Base-by-base conservation (phyloP, 2,329 filamentous ascomycete genomes). In the Hymenoscyphus salicellus region DNA sequence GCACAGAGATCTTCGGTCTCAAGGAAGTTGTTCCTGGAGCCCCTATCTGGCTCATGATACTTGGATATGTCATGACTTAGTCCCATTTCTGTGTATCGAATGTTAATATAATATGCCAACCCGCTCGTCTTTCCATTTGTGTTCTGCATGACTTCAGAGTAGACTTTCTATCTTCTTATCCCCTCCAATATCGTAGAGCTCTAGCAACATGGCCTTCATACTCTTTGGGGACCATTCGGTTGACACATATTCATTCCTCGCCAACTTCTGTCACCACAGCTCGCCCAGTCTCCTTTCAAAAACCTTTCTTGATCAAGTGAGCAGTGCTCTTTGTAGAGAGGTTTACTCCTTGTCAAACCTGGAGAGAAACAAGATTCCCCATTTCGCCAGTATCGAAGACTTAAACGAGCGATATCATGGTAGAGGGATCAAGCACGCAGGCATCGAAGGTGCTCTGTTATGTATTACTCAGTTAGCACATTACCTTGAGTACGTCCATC, bases 221-320 rank as follows among this genome's bases (percentile, higher is more conserved):
- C 83, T 90, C 67, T 89, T 90, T 74, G 88, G 88, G 78, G 88
- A 91, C 74, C 88, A 91, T 78, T 90, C 88, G 66, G 82, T 86
- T 71, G 86, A 89, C 75, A 87, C 87, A 71, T 85, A 89, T 74
- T 79, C 79, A 70, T 86, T 89, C 69, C 78, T 91, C 66, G 83
- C 86, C 60, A 79, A 82, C 64, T 82, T 84, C 70, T 82, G 77
- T 72, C 79, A 79, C 61, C 75, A 77, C 66, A 77, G 77, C 46
- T 77, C 79, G 66, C 79, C 79, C 38, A 81, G 82, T 69, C 73
- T 82, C 58, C 80, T 89, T 30, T 81, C 89, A 58, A 82, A 81
- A 71, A 84, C 83, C 57, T 90, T 90, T 74, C 78, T 90, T 64
- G 83, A 87, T 68, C 81, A 84, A 69, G 81, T 80, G 62, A 80